A percentile compares a stretch with the other conserved stretches of the same genome.
phyloP scores from a whole-genome alignment of 371 early-diverging fungal species.

The Mortierella sp. region DNA sequence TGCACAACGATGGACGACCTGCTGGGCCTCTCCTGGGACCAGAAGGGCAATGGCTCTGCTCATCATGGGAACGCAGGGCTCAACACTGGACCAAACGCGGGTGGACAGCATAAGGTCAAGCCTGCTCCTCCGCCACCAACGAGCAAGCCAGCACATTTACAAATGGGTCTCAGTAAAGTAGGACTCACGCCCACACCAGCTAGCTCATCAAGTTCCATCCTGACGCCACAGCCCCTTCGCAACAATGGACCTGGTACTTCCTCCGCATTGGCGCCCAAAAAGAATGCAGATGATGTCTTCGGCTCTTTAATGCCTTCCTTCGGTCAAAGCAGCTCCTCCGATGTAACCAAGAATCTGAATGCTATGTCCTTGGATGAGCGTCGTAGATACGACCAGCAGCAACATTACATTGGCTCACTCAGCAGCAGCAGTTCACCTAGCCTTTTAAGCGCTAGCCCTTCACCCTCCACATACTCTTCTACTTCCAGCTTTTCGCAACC shows the following conservation, averaged over 20 bases:
- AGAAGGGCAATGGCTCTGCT: slow-evolving; percentile 24
- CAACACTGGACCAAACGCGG: slow-evolving; percentile 2
- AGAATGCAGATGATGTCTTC: slow-evolving; percentile 47
- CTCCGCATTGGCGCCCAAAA: slow-evolving; percentile 15
- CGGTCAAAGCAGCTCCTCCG: slow-evolving; percentile 19
- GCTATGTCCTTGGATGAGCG: slow-evolving; percentile 46
- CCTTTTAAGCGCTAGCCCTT: not conserved
- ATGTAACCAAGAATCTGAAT: slow-evolving; percentile 22
- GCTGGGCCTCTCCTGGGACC: slow-evolving; percentile 49
- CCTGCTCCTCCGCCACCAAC: slow-evolving; percentile 36
- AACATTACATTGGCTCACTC: slow-evolving; percentile 23
- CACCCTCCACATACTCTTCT: not conserved
- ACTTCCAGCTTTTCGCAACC: slow-evolving; percentile 18
- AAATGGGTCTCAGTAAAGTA: slow-evolving; percentile 44
- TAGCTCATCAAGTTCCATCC: not conserved
- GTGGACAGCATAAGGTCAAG: slow-evolving; percentile 18
- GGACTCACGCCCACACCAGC: slow-evolving; percentile 28
- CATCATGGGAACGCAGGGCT: not conserved
- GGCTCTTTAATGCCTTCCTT: slow-evolving; percentile 44
- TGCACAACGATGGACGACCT: slow-evolving; percentile 42
- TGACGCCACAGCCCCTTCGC: not conserved
- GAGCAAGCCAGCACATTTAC: slow-evolving; percentile 41
- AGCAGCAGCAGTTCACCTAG: slow-evolving; percentile 20
- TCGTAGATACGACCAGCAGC: slow-evolving; percentile 42
- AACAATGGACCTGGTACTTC: not conserved